Base-by-base conservation (phyloP, 2,329 filamentous ascomycete species). In the Colletotrichum sp. region DNA sequence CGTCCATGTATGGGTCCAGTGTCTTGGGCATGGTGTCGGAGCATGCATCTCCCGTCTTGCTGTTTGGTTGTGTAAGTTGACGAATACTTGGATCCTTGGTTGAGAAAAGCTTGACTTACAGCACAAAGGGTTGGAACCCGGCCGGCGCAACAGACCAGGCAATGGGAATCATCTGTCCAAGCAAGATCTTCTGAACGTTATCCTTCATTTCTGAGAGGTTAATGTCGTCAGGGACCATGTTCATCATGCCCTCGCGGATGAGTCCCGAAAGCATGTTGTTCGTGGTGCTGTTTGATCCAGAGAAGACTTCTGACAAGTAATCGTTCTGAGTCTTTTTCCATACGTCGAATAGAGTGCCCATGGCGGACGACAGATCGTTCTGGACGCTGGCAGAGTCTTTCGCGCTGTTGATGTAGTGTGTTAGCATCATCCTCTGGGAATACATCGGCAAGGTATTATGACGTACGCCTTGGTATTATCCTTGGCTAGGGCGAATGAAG, bases 131-230 rank as follows among this genome's bases (percentile, higher is more conserved):
- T 1, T 6, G 6, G 8, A 52, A 65, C 3, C 15, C 67, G 3
- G 72, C 72, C 18, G 72, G 67, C 8, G 72, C 67, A 0, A 60
- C 44, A 1, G 32, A 32, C 72, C 67, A 71, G 2, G 72, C 72
- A 22, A 65, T n/a, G 4, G 72, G 72, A 26, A 74, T 71, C 72
- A 74, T 74, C 4, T 74, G 72, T 3, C 67, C 72, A 2, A 71
- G 12, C 16, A 74, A 32, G 32, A 74, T 48, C 12, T 8, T 74
- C 44, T 74, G 30, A 3, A 74, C 44, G 4, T 18, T 8, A 0
- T 34, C 4, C 3, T 59, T 48, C 72, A 74, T 74, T 5, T 16
- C 72, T 3, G 72, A 74, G 6, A 74, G 59, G 2, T 71, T 52
- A 3, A 74, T 30, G 16, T 71, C 72, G 59, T 55, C n/a, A 1